phyloP scores from a whole-genome alignment of 495 filamentous ascomycete genomes.

The Aspergillus nanangensis region DNA sequence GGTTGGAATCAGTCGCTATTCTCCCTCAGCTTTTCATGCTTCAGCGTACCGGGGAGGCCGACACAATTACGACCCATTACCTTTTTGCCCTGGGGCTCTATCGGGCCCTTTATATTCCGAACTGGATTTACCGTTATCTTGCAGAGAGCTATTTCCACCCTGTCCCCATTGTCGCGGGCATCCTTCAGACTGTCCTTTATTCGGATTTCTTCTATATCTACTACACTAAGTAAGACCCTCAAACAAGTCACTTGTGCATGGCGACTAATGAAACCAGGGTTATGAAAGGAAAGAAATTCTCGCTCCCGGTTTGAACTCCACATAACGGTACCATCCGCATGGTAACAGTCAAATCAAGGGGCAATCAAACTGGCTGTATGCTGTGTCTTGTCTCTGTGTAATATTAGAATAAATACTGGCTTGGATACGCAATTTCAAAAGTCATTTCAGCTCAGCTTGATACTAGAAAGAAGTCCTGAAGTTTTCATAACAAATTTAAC shows the following conservation, averaged over 20 bases:
- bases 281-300: constrained; percentile 84
- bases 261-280: constrained; percentile 44
- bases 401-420: too few relatives aligned
- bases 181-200: constrained; percentile 91
- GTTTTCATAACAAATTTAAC: not conserved
- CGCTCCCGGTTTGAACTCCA: constrained; percentile 75
- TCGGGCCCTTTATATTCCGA: constrained; percentile 92
- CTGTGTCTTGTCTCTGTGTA: too few relatives aligned
- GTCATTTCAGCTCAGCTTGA: too few relatives aligned
- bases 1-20: constrained; percentile 94
- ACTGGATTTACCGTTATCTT: constrained; percentile 91
- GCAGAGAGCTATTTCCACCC: constrained; percentile 71
- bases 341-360: too few relatives aligned
- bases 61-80: constrained; percentile 97
- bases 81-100: constrained; percentile 93
- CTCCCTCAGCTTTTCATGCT: constrained; percentile 97
- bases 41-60: constrained; percentile 93
- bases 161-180: constrained; percentile 79
- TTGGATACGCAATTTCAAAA: too few relatives aligned
- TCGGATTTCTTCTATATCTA: constrained; percentile 99
- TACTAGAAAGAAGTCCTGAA: too few relatives aligned
- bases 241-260: constrained; percentile 1
- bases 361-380: too few relatives aligned
- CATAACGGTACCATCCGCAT: too few relatives aligned
- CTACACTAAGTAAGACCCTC: constrained; percentile 72